Conservation (phyloP, 2,329 filamentous ascomycete species). For the Reticulascus tulasneorum region DNA sequence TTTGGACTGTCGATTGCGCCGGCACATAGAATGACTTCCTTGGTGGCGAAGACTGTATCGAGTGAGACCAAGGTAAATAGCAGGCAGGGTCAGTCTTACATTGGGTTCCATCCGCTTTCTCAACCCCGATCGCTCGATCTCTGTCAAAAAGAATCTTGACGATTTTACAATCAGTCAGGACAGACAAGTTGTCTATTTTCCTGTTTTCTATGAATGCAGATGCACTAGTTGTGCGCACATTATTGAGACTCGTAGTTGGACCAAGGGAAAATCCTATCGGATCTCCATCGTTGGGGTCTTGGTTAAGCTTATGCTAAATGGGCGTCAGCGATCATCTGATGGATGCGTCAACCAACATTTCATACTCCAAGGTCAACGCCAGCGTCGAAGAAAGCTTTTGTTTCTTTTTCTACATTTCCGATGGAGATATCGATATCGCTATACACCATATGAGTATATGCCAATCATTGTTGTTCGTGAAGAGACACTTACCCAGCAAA, state of each 20-base stretch:
- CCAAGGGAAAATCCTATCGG: constrained; percentile 6
- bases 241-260: constrained; percentile 1
- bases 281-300: constrained; percentile 5
- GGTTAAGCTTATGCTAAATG: constrained; percentile 2
- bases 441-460: too few relatives aligned
- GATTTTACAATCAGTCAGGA: constrained; percentile 85
- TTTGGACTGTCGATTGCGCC: constrained; percentile 61
- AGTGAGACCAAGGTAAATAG: neutral
- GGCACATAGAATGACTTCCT: constrained; percentile 63
- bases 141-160: constrained; percentile 70
- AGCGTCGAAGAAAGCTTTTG: constrained; percentile 7
- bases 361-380: constrained; percentile 1
- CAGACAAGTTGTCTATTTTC: constrained; percentile 63
- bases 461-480: too few relatives aligned
- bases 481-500: constrained; percentile 3
- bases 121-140: constrained; percentile 59
- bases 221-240: constrained; percentile 4
- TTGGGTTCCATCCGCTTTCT: constrained; percentile 2
- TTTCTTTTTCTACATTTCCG: constrained; percentile 5
- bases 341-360: accelerated
- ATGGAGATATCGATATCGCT: constrained; percentile 7
- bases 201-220: constrained; percentile 3
- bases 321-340: neutral
- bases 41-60: constrained; percentile 38
- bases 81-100: constrained; percentile 16